Base-by-base conservation (phyloP, 2,329 filamentous ascomycete species). In the Aspergillus hortae region DNA sequence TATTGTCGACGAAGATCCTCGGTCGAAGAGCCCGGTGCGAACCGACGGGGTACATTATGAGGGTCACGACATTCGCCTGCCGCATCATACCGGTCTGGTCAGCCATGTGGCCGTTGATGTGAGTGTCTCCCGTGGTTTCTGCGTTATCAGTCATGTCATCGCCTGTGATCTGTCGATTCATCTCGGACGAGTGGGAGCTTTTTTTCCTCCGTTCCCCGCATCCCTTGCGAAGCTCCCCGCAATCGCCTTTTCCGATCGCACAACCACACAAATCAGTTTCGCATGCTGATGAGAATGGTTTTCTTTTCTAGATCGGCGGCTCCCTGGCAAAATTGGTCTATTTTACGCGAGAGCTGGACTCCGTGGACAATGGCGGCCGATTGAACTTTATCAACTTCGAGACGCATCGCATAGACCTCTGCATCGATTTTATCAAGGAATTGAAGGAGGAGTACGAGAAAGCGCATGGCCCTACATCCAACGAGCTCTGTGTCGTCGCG, bases 31-130 rank as follows among this genome's bases (percentile, higher is more conserved):
- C 52, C 65, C 67, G 15, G 74, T 79, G 56, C 76, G 81, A 30
- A 76, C 77, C 45, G 79, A 83, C 44, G 79, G 80, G 21, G 80
- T 83, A 51, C 78, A 84, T 58, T 82, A 86, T 70, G 90, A 95
- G 70, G 91, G 89, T 52, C 91, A 90, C 67, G 94, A 96, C 68
- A 99, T 99, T 63, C 82, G 94, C n/a, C 77, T 99, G 54, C 94
- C 94, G 25, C 94, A 97, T 72, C 94, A 99, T 73, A 96, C 90
- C 11, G 88, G 89, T 10, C 86, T 96, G 7, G 92, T 99, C 61
- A 96, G 91, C 77, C 94, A 99, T 77, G 90, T 99, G 62, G 94
- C 94, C 48, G 87, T 96, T 55, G 94, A 99, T 80, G 91, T 95
- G 80, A 74, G 88, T 79, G 54, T 35, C 52, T 53, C 55, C 9